These are phyloP conservation scores for Daldinia sp. DNA, from an alignment of 2,329 filamentous ascomycete species.

Conservation along the genomic window DNA sequence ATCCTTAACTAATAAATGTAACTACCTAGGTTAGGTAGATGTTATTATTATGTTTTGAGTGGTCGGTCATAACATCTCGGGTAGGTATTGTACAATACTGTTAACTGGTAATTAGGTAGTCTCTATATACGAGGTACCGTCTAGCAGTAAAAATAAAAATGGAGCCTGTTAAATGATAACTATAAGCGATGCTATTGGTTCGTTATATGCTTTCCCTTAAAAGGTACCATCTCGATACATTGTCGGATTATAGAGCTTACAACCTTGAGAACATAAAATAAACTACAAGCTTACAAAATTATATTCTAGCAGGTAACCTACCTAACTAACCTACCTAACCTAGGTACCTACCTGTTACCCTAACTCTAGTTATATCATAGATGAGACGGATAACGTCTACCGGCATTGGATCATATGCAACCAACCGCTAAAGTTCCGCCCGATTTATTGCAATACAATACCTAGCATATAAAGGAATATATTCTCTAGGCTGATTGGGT, in stretches of 20 bases:
- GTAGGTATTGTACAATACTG: no score
- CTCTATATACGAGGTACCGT: no score
- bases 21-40: no score
- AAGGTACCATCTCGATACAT: background rate
- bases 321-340: no score
- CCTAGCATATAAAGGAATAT: constrained; percentile 20
- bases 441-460: background rate
- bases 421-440: constrained; percentile 5
- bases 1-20: no score
- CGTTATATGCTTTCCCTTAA: background rate
- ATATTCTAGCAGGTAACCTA: no score
- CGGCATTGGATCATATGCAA: background rate
- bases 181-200: background rate
- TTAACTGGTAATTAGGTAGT: no score
- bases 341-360: background rate
- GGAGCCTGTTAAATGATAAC: background rate
- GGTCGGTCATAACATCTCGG: no score
- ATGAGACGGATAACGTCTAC: background rate
- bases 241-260: background rate
- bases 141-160: background rate
- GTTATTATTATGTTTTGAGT: background rate
- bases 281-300: background rate
- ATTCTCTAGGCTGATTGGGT: constrained; percentile 18
- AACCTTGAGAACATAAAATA: background rate
- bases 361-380: background rate